phyloP scores from a whole-genome alignment of 768 basidiomycete species.

The Mycena venus region DNA sequence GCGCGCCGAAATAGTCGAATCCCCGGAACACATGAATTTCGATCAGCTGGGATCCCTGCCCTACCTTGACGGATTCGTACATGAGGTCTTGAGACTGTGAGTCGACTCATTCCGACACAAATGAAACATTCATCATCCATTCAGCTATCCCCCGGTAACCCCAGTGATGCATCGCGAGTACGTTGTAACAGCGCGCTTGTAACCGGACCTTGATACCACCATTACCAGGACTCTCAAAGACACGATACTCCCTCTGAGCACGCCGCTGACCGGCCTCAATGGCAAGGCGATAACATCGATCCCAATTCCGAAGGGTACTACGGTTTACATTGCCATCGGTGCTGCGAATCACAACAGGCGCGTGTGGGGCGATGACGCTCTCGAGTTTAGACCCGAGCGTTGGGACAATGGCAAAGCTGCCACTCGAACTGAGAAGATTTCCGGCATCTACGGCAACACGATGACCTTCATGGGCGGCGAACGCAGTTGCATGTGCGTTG shows the following conservation, averaged over 20 bases:
- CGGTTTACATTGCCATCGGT: not conserved
- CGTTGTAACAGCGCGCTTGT: too few relatives aligned
- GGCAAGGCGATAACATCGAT: not conserved
- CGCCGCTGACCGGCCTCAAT: not conserved
- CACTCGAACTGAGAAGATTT: not conserved
- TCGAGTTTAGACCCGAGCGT: conserved; percentile 11
- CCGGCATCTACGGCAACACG: conserved; percentile 9
- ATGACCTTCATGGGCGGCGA: conserved; percentile 17
- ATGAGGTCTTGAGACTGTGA: conserved; percentile 5
- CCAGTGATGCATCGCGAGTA: not conserved
- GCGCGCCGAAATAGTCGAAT: conserved; percentile 38
- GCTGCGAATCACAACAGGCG: not conserved
- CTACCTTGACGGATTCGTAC: not conserved
- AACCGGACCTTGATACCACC: not conserved
- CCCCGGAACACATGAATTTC: conserved; percentile 36
- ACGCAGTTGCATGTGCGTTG: conserved; percentile 5
- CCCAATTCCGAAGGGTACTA: not conserved
- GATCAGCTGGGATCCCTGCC: conserved; percentile 35
- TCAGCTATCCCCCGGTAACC: not conserved
- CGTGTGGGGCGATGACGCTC: not conserved
- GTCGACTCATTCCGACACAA: not conserved
- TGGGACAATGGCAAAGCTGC: conserved; percentile 41
- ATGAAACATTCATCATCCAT: not conserved
- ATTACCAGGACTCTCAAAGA: not conserved
- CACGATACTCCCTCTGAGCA: not conserved